A percentile compares a stretch with the other conserved stretches of the same genome.
Evolutionary conservation across 495 filamentous ascomycete genomes (phyloP).

Genomic region (Durotheca rogersii): DNA sequence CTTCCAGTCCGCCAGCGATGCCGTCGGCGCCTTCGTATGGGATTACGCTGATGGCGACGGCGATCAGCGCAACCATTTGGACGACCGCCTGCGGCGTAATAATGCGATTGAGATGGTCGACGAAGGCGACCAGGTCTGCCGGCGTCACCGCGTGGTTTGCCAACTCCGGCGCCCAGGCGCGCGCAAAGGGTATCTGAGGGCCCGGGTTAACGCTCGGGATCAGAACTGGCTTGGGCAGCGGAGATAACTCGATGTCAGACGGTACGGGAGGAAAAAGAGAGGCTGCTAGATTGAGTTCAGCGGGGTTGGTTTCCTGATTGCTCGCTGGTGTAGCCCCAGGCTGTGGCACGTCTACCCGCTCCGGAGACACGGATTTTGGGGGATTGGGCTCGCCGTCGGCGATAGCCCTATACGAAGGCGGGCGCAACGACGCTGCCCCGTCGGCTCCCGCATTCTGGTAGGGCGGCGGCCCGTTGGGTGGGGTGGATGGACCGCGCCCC

Average conservation of each 20-base stretch:
- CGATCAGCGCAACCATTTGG: conserved; percentile 6
- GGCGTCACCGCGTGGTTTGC: conserved; percentile 19
- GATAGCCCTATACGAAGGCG: conserved; percentile 7
- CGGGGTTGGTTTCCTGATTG: background rate
- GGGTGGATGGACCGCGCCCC: background rate
- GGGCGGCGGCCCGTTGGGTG: background rate
- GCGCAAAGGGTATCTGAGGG: conserved; percentile 23
- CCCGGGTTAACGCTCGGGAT: conserved; percentile 31
- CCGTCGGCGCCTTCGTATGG: conserved; percentile 24
- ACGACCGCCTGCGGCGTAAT: conserved; percentile 21
- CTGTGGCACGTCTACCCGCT: background rate
- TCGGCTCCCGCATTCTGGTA: background rate
- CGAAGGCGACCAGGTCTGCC: conserved; percentile 29
- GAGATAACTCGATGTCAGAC: background rate
- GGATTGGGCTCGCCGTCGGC: background rate
- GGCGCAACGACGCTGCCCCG: background rate
- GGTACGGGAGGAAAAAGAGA: conserved; percentile 11
- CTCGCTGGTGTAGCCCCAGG: background rate
- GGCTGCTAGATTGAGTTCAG: conserved; percentile 16
- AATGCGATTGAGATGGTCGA: conserved; percentile 33
- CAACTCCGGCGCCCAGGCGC: conserved; percentile 24
- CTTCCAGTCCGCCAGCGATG: conserved; percentile 12
- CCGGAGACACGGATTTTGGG: background rate
- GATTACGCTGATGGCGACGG: conserved; percentile 13
- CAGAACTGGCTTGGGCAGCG: conserved; percentile 23